These are phyloP conservation scores for Piper longum DNA, from an alignment of 164 flowering plant genomes.

Conservation along the genomic window DNA sequence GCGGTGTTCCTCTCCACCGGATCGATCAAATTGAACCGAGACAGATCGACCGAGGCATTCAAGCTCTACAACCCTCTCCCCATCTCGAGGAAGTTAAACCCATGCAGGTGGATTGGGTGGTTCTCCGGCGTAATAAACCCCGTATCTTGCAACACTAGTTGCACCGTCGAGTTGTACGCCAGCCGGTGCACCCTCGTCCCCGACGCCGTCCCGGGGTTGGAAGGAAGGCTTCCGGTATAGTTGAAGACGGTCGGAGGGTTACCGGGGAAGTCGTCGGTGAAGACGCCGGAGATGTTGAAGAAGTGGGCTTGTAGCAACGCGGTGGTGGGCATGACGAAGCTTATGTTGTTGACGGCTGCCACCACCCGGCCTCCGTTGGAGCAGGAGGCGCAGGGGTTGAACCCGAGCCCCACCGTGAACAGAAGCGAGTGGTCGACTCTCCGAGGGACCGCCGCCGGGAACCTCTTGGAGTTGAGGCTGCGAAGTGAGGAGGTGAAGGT, in stretches of 20 bases:
- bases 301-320: constrained; percentile 62
- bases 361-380: constrained; percentile 53
- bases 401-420: constrained; percentile 58
- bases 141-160: constrained; percentile 62
- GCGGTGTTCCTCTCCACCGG: constrained; percentile 82
- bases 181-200: constrained; percentile 54
- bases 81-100: constrained; percentile 61
- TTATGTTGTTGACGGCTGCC: constrained; percentile 57
- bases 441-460: constrained; percentile 46
- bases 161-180: constrained; percentile 40
- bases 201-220: constrained; percentile 25
- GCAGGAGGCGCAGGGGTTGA: constrained; percentile 58
- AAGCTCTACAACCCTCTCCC: constrained; percentile 63
- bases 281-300: constrained; percentile 55
- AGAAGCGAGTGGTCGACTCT: constrained; percentile 38
- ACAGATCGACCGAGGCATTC: constrained; percentile 32
- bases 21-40: constrained; percentile 52
- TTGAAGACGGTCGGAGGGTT: constrained; percentile 46
- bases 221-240: constrained; percentile 32
- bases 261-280: constrained; percentile 58
- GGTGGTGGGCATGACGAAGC: constrained; percentile 59
- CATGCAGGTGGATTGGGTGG: constrained; percentile 74
- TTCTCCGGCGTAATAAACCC: constrained; percentile 56
- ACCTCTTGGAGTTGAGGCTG: constrained; percentile 48
- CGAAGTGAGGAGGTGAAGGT: constrained; percentile 37